Base-by-base conservation (phyloP, 176 grass and related monocot species). In the Elaeis guineensis region DNA sequence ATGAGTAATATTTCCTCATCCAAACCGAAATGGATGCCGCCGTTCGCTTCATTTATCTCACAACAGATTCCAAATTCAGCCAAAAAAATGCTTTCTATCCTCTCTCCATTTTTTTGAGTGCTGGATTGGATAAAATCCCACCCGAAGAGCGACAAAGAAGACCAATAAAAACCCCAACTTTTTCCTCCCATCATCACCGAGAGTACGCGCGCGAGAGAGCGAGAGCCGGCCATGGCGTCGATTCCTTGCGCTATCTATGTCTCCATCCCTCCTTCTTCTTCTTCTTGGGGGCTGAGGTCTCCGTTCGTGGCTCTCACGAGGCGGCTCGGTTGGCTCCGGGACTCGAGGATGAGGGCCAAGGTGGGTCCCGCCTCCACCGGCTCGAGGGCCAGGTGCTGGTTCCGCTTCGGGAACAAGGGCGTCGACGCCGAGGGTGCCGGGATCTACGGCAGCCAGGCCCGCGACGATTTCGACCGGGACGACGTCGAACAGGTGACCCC, bases 371-470 rank as follows among this genome's bases (percentile, higher is more conserved):
- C 9, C 50, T 2, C 4, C 21, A 50, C 49, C 50, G 49, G 49
- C 16, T 17, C 49, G 16, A 21, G 61, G 21, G 32, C 39, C 61
- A 63, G 18, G 17, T 44, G 32, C 61, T 63, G 30, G 61, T 50
- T 64, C 35, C 35, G 62, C 20, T 64, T 64, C 62, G 62, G 62
- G 12, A 52, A 21, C 64, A 66, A 5, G 15, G 63, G 63, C 16
- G 49, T 66, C 50, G 64, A 54, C 64, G 64, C 64, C 50, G 51
- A 54, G 64, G 64, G 64, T 3, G 50, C 64, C 50, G 64, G 64
- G 22, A 67, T 67, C 51, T 35, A 55, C 16, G 51, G 24, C 18
- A 67, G 64, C 51, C 64, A 55, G 17, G 30, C 64, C 16, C 24
- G 64, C 6, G 50, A 67, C 16, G 24, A 67, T 54, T 67, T 67